Base-by-base conservation (phyloP, 176 grass and related monocot species). In the Pontederia paniculata region DNA sequence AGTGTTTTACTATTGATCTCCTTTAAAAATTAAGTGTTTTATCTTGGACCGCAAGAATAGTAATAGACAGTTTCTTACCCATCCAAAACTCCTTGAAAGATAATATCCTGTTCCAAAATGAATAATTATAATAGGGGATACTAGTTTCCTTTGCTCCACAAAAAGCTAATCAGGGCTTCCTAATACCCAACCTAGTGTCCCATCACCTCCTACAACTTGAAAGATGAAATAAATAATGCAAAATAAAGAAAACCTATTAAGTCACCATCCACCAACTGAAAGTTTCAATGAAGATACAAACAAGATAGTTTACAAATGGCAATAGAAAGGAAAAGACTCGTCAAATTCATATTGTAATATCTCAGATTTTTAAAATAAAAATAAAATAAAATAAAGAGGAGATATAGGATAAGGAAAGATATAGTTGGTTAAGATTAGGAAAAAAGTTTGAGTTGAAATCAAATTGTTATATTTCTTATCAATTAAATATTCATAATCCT, bases 71-170 rank as follows among this genome's bases (percentile, higher is more conserved):
- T n/a, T n/a, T n/a, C 74, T 75, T 89, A 96, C 90, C 90, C 90
- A 96, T 69, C 82, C 76, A 70, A 86, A 89, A 69, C 82, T 96
- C 70, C 90, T 89, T 55, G 85, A 86, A 53, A 96, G 85, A 78
- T 96, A 82, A 83, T 96, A 86, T 81, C 85, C 90, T 41, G 79
- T 89, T 78, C 90, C 90, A 68, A 96, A 85, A 51, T 85, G 90
- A 66, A 96, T 89, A 44, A 96, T 78, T 67, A 55, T 76, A 54
- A 78, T 69, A 17, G 90, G 85, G 58, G 85, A 82, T 58, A 96
- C 77, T 45, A 82, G 79, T 23, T 69, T 70, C 76, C 78, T 84
- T 53, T 70, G 71, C 56, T 86, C 67, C 70, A 83, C 56, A 44
- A 83, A 86, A 70, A 86, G 61, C 41, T 96, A 74, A 60, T 63